These are phyloP conservation scores for Adansonia rubrostipa DNA, from an alignment of 441 rosid genomes.

Conservation along the genomic window DNA sequence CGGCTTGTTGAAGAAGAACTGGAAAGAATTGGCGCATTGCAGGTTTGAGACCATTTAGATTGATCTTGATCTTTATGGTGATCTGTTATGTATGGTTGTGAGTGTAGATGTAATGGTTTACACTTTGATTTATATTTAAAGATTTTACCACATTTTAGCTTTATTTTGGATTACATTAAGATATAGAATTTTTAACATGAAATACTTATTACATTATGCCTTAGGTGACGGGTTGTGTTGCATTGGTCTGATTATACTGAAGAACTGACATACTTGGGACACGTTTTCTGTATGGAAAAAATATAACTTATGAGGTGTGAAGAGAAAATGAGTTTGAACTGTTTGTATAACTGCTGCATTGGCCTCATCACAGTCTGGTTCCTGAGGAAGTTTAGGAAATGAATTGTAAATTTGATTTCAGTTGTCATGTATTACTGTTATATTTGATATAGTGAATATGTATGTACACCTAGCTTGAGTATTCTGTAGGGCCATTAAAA, in stretches of 20 bases:
- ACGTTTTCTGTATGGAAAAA: neutral
- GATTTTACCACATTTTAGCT: neutral
- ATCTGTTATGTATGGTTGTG: neutral
- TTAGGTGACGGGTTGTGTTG: neutral
- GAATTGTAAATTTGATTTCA: neutral
- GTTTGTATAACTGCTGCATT: neutral
- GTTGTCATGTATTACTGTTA: constrained; percentile 16
- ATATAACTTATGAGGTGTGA: neutral
- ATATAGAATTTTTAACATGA: neutral
- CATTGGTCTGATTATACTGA: constrained; percentile 7
- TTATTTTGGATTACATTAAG: neutral
- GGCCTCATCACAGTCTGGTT: constrained; percentile 5
- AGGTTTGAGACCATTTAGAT: constrained; percentile 46
- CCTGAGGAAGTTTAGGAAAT: neutral
- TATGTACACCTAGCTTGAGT: neutral
- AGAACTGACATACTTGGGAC: constrained; percentile 15
- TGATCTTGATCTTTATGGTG: neutral
- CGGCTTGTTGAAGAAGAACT: constrained; percentile 75
- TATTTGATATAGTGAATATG: neutral
- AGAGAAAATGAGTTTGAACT: constrained; percentile 2
- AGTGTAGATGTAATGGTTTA: neutral
- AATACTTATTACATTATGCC: neutral
- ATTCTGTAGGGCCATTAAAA: neutral
- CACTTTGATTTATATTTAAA: neutral
- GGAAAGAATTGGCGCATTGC: constrained; percentile 49